These are phyloP conservation scores for Citrus sinensis DNA, from an alignment of 345 rosid species.

Conservation along the genomic window DNA sequence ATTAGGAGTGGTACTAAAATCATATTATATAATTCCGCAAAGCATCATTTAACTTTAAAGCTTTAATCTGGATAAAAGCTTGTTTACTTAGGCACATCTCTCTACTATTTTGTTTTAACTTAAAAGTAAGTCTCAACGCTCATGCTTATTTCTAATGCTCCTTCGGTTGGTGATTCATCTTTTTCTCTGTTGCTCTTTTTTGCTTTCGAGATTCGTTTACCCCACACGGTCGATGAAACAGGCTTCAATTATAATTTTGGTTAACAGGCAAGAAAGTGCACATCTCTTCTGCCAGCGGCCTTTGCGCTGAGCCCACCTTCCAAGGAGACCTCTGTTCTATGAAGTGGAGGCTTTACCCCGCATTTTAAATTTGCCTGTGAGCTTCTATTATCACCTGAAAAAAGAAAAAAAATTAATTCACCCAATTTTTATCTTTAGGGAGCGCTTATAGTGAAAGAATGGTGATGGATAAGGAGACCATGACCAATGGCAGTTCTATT, in stretches of 20 bases:
- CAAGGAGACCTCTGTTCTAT: neutral
- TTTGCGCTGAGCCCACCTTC: neutral
- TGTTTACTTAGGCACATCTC: neutral
- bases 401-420: neutral
- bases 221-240: constrained; percentile 8
- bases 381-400: neutral
- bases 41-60: neutral
- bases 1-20: neutral
- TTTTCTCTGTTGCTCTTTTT: neutral
- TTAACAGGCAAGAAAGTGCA: neutral
- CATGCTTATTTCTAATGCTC: constrained; percentile 6
- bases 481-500: neutral
- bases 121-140: neutral
- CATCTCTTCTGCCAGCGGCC: neutral
- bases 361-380: neutral
- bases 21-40: neutral
- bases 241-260: neutral
- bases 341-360: neutral
- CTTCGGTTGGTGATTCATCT: neutral
- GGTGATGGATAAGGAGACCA: neutral
- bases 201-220: neutral
- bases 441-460: neutral
- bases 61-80: neutral
- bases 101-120: neutral
- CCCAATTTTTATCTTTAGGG: neutral